phyloP scores from a whole-genome alignment of 2,329 filamentous ascomycete species.

The Thermoascus crustaceus region DNA sequence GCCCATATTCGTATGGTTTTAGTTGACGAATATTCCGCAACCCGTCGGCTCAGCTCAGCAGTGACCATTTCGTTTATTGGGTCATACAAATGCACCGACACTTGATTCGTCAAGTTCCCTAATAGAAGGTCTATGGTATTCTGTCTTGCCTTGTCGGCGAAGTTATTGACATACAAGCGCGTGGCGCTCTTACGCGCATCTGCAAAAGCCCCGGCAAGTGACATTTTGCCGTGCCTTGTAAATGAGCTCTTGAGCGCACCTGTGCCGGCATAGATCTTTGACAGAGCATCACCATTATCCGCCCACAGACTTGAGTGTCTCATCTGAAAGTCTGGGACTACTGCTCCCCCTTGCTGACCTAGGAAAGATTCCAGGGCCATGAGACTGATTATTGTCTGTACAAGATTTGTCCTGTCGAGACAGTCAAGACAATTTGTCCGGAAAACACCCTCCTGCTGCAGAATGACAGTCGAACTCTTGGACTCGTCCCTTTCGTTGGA shows the following conservation, averaged over 20 bases:
- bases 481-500: conserved; percentile 35
- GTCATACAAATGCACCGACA: conserved; percentile 78
- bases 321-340: conserved; percentile 78
- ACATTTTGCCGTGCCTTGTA: conserved; percentile 92
- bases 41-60: conserved; percentile 59
- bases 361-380: conserved; percentile 87
- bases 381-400: conserved; percentile 90
- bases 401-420: conserved; percentile 87
- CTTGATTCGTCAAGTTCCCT: conserved; percentile 74
- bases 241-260: conserved; percentile 94
- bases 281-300: conserved; percentile 90
- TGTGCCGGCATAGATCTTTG: conserved; percentile 92
- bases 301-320: conserved; percentile 91
- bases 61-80: conserved; percentile 89
- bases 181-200: conserved; percentile 93
- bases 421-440: conserved; percentile 95
- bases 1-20: conserved; percentile 71
- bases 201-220: conserved; percentile 82
- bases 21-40: conserved; percentile 64
- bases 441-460: conserved; percentile 94
- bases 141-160: conserved; percentile 84
- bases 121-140: conserved; percentile 92
- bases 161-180: conserved; percentile 94
- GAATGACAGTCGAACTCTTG: conserved; percentile 52
- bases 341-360: conserved; percentile 59